Percentiles rank a stretch among this genome's conserved stretches.
Evolutionary conservation across 129 eudicot species (phyloP).

Genomic region (Silybum marianum): DNA sequence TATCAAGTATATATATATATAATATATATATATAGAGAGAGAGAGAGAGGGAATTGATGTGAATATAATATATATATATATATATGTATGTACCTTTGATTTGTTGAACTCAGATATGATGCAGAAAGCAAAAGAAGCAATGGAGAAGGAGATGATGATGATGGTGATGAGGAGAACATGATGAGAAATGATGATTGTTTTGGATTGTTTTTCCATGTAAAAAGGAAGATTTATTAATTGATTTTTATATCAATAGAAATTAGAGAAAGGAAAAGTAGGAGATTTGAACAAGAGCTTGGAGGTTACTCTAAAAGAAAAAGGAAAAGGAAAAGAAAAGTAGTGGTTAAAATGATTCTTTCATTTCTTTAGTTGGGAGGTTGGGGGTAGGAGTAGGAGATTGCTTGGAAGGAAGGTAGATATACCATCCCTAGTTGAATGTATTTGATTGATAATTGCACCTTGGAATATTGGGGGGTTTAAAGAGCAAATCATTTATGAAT

Average conservation of each 20-base stretch:
- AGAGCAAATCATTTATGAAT: background rate
- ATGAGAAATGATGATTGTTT: slow-evolving; percentile 25
- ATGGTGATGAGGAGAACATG: slow-evolving; percentile 20
- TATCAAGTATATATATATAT: background rate
- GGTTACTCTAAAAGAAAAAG: slow-evolving; percentile 39
- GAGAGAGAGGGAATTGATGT: too few species aligned
- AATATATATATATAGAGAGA: background rate
- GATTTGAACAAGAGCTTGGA: slow-evolving; percentile 31
- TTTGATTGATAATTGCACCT: slow-evolving; percentile 18
- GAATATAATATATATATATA: background rate
- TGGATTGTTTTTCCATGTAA: slow-evolving; percentile 52
- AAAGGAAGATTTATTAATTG: background rate
- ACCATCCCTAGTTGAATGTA: slow-evolving; percentile 39
- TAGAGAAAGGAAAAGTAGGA: background rate
- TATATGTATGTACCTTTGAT: slow-evolving; percentile 47
- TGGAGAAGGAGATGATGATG: slow-evolving; percentile 33
- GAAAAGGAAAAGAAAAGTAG: slow-evolving; percentile 20
- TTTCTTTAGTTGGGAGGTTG: slow-evolving; percentile 24
- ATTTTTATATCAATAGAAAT: background rate
- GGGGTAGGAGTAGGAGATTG: slow-evolving; percentile 20
- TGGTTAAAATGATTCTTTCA: slow-evolving; percentile 37
- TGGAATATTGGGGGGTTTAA: background rate
- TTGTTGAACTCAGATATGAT: slow-evolving; percentile 70
- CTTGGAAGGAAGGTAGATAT: slow-evolving; percentile 35
- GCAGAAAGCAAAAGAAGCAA: slow-evolving; percentile 63